Percentiles rank a stretch among this genome's conserved stretches.
These are phyloP conservation scores for Amanita pallidorosea DNA, from an alignment of 768 basidiomycete genomes.

Conservation along the genomic window DNA sequence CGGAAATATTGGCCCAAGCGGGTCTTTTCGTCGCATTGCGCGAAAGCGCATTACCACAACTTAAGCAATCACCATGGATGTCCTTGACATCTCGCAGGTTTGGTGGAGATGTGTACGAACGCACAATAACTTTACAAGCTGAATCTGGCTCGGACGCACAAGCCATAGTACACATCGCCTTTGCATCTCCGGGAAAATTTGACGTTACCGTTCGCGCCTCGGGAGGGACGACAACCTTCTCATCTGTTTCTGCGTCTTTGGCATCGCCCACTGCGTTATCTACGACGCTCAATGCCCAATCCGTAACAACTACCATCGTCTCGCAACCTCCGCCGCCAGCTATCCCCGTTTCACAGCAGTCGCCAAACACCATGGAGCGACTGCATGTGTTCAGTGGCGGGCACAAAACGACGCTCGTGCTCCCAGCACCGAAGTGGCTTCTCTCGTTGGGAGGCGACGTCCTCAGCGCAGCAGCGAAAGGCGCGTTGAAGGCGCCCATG, in stretches of 20 bases:
- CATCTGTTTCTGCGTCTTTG: slow-evolving; percentile 47
- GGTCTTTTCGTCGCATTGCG: slow-evolving; percentile 68
- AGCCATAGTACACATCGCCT: slow-evolving; percentile 30
- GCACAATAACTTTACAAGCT: slow-evolving; percentile 48
- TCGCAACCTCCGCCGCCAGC: slow-evolving; percentile 50
- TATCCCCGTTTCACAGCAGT: slow-evolving; percentile 37
- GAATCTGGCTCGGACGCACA: slow-evolving; percentile 34
- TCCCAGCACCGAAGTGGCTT: slow-evolving; percentile 67
- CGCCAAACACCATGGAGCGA: slow-evolving; percentile 53
- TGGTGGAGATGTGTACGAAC: slow-evolving; percentile 60
- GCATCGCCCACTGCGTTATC: slow-evolving; percentile 40
- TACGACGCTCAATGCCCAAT: slow-evolving; percentile 40
- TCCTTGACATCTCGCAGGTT: slow-evolving; percentile 67
- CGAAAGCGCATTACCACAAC: slow-evolving; percentile 25
- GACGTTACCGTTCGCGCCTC: slow-evolving; percentile 37
- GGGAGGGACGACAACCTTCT: slow-evolving; percentile 25
- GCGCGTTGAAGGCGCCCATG: slow-evolving; percentile 72
- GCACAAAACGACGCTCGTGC: slow-evolving; percentile 50
- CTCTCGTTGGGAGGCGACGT: slow-evolving; percentile 54
- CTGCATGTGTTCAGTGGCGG: slow-evolving; percentile 66
- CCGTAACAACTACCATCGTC: slow-evolving; percentile 57
- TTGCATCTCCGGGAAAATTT: slow-evolving; percentile 31
- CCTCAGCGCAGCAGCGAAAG: slow-evolving; percentile 27
- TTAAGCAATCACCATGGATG: slow-evolving; percentile 48
- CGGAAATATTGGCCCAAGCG: slow-evolving; percentile 65